These are phyloP conservation scores for Parascedosporium putredinis DNA, from an alignment of 2,329 filamentous ascomycete species.

Conservation along the genomic window DNA sequence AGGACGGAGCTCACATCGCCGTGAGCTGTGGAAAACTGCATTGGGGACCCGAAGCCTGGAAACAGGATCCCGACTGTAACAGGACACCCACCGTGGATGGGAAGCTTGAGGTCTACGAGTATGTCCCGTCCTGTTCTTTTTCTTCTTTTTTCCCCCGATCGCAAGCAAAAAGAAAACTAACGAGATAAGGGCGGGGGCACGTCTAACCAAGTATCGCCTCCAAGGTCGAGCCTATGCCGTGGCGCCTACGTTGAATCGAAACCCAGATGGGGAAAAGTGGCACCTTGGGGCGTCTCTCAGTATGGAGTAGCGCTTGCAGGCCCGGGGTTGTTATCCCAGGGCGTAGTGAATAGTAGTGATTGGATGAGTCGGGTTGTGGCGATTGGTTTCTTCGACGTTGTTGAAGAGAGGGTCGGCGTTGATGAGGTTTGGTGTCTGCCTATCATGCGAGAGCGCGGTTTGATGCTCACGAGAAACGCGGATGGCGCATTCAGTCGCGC, in stretches of 20 bases:
- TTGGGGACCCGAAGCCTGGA: background rate
- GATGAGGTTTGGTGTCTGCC: background rate
- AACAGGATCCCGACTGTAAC: background rate
- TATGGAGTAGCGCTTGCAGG: background rate
- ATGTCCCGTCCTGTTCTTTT: background rate
- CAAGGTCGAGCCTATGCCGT: too few relatives aligned
- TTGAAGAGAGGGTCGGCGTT: background rate
- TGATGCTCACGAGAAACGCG: background rate
- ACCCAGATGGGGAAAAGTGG: background rate
- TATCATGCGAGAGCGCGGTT: background rate
- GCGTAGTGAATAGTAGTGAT: background rate
- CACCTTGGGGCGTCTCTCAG: background rate
- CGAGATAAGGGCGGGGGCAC: background rate
- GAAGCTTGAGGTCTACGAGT: background rate
- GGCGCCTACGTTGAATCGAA: background rate
- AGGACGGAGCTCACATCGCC: background rate
- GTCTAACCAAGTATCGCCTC: background rate
- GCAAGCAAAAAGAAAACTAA: background rate
- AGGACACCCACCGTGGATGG: background rate
- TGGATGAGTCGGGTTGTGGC: background rate
- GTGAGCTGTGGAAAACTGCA: background rate
- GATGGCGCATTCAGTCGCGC: background rate
- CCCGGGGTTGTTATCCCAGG: too few relatives aligned
- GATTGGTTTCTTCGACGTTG: background rate
- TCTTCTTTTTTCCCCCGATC: background rate